Percentiles rank a stretch among this genome's conserved stretches.
Conservation (phyloP, 108 stramenopile genomes). For the Pseudonitzschia pungens region DNA sequence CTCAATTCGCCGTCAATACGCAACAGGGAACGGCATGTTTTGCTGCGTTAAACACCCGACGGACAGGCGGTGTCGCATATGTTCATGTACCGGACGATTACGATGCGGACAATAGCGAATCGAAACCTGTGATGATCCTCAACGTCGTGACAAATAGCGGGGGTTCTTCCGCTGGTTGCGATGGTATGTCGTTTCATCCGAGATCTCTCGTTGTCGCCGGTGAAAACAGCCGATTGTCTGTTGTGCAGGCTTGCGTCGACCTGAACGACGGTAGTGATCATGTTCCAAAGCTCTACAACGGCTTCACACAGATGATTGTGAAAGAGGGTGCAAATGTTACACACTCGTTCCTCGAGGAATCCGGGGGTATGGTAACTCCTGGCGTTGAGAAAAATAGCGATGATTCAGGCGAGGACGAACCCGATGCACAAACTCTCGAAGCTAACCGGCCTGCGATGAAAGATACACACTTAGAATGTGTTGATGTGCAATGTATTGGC, state of each 20-base stretch:
- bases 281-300: slow-evolving; percentile 79
- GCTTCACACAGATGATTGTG: slow-evolving; percentile 82
- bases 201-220: slow-evolving; percentile 69
- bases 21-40: slow-evolving; percentile 91
- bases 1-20: slow-evolving; percentile 86
- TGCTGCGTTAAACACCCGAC: slow-evolving; percentile 83
- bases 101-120: slow-evolving; percentile 17
- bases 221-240: slow-evolving; percentile 49
- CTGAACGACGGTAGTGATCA: slow-evolving; percentile 46
- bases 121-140: slow-evolving; percentile 70
- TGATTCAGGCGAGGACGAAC: slow-evolving; percentile 38
- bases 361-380: slow-evolving; percentile 72
- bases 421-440: slow-evolving; percentile 61
- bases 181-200: slow-evolving; percentile 80
- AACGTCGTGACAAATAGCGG: slow-evolving; percentile 75
- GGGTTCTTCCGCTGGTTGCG: slow-evolving; percentile 31
- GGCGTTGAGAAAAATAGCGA: slow-evolving; percentile 60
- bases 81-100: slow-evolving; percentile 37
- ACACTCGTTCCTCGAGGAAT: slow-evolving; percentile 82
- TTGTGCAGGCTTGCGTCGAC: slow-evolving; percentile 81
- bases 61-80: slow-evolving; percentile 76
- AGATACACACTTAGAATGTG: slow-evolving; percentile 77
- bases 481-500: slow-evolving; percentile 81
- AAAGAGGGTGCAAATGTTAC: slow-evolving; percentile 74
- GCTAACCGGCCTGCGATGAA: slow-evolving; percentile 62